Percentiles rank a stretch among this genome's conserved stretches.
Conservation (phyloP, 331 rosid species). For the Acacia concinna region DNA sequence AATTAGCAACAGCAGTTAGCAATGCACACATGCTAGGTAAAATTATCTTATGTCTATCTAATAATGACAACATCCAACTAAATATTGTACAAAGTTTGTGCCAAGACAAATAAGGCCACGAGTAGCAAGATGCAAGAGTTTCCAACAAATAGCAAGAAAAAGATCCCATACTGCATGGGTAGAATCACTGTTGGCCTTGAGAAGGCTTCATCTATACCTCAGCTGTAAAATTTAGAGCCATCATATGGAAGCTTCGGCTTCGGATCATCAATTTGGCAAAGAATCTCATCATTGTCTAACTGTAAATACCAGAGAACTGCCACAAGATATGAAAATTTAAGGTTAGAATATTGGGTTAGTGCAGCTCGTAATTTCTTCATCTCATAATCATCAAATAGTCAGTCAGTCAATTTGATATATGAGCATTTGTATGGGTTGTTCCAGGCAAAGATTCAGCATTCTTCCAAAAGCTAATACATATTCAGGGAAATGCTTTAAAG, state of each 20-base stretch:
- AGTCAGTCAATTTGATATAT: neutral
- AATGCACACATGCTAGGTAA: conserved; percentile 69
- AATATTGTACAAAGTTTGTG: conserved; percentile 69
- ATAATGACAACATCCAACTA: conserved; percentile 52
- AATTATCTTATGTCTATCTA: conserved; percentile 41
- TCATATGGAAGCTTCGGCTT: conserved; percentile 43
- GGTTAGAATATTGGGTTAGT: neutral
- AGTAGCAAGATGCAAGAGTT: conserved; percentile 26
- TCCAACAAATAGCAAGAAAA: conserved; percentile 3
- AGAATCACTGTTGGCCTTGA: conserved; percentile 38
- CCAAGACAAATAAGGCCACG: conserved; percentile 30
- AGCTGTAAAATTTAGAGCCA: conserved; percentile 37
- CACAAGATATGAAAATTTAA: conserved; percentile 12
- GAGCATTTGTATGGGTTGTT: neutral
- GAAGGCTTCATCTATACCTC: conserved; percentile 50
- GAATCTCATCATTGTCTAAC: conserved; percentile 44
- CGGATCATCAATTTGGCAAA: conserved; percentile 36
- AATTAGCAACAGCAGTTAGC: conserved; percentile 61
- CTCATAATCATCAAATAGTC: neutral
- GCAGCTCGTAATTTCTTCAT: neutral
- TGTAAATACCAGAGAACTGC: conserved; percentile 53
- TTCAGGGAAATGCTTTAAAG: neutral
- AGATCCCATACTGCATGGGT: conserved; percentile 44
- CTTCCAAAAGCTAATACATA: neutral
- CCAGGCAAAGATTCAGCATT: neutral